Evolutionary conservation across 352 stramenopile genomes (phyloP), one percentile per base, ranked within the genome.

Genomic region (Pythium vanterpoolii): DNA sequence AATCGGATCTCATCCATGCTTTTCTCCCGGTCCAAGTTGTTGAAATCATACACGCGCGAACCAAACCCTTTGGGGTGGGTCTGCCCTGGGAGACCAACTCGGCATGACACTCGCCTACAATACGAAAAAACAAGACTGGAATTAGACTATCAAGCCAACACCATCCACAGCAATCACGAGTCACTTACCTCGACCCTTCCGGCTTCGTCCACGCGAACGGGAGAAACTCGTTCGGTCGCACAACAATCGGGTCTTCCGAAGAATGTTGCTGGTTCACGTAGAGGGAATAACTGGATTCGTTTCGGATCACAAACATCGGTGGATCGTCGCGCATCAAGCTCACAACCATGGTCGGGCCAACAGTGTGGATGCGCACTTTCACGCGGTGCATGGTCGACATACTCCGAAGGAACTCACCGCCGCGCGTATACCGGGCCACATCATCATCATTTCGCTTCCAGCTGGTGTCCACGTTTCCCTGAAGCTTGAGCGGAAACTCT

Each of bases 261-360:
- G 66, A 78, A 53, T 87, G 67, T 0, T 83, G 64, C 55, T 96
- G 84, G 34, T 71, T 87, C 31, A 94, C 77, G 52, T 79, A 81
- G 24, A 96, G 62, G 34, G 93, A 82, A 8, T 74, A 76, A 42
- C 69, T 86, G 16, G 86, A 92, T 47, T 94, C 76, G 46, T 96
- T 96, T 60, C 79, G 77, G 18, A 96, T 89, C 40, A 93, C 70
- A 48, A 90, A 93, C 84, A 94, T 93, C 1, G 86, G 77, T 13
- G 86, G 86, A 36, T 91, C 79, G 33, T 96, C 86, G 14, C 69
- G 71, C 59, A 80, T 64, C 2, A 96, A 66, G 21, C 77, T 96
- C 21, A 96, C 69, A 30, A 94, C 83, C 62, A 96, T 88, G 33
- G 77, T 93, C 1, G 86, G 75, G 1, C 83, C 86, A 30, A 93